Conservation (phyloP, 129 eudicot genomes). For the carrot (Daucus carota) region DNA sequence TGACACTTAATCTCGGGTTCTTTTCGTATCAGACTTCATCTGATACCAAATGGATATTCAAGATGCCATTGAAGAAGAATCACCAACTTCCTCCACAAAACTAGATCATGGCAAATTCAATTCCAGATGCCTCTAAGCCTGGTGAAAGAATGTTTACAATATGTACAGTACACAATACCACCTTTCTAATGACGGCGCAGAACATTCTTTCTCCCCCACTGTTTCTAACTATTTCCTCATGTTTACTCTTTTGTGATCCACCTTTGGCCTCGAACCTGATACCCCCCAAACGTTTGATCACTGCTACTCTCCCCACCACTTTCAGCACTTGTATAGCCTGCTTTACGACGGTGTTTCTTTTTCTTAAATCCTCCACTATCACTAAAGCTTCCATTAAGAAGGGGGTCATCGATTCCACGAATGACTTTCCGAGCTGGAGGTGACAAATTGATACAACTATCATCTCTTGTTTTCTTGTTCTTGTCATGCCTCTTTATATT, state of each 20-base stretch:
- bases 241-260: constrained; percentile 83
- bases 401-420: constrained; percentile 95
- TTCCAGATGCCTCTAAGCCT: not conserved
- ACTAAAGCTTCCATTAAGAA: constrained; percentile 63
- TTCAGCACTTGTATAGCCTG: constrained; percentile 91
- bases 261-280: constrained; percentile 63
- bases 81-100: not conserved
- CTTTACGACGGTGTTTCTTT: constrained; percentile 57
- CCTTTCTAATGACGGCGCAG: not conserved
- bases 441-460: constrained; percentile 49
- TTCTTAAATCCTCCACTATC: constrained; percentile 52
- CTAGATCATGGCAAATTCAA: not conserved
- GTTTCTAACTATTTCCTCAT: not conserved
- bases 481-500: constrained; percentile 79
- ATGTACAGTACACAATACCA: constrained; percentile 2
- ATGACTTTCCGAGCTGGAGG: constrained; percentile 47
- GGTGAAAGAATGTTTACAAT: constrained; percentile 1
- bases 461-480: constrained; percentile 66
- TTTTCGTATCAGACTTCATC: not conserved
- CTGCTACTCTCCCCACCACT: constrained; percentile 77
- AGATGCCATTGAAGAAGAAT: not conserved
- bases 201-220: not conserved
- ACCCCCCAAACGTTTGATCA: constrained; percentile 54
- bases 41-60: constrained; percentile 3
- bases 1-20: not conserved